Conservation (phyloP, 2,329 filamentous ascomycete species). For the Beauveria medogensis region DNA sequence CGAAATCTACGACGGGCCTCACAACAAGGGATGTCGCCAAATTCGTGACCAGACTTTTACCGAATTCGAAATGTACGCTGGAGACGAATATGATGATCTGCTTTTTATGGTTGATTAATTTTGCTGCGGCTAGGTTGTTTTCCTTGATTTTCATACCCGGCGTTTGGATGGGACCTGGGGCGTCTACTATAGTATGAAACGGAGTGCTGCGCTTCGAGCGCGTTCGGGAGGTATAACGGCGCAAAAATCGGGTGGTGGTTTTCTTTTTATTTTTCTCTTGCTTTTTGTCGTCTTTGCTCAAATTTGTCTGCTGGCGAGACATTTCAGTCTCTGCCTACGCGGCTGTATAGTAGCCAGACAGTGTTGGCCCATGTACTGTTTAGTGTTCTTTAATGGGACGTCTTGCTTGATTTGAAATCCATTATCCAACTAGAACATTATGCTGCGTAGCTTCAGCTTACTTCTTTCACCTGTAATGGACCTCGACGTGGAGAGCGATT, state of each 20-base stretch:
- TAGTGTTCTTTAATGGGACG: background rate
- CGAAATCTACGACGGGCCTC: conserved; percentile 35
- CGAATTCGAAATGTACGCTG: background rate
- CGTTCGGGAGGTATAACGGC: background rate
- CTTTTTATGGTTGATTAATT: background rate
- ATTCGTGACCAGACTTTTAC: background rate
- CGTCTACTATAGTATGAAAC: background rate
- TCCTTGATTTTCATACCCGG: background rate
- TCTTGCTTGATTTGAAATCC: background rate
- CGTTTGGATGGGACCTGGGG: background rate
- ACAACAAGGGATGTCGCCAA: background rate
- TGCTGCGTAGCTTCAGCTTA: background rate
- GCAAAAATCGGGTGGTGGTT: background rate
- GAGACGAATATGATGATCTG: background rate
- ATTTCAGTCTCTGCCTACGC: background rate
- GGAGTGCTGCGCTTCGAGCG: background rate
- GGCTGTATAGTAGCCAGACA: conserved; percentile 1
- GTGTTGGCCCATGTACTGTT: conserved; percentile 3
- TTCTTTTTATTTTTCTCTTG: background rate
- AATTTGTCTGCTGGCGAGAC: background rate
- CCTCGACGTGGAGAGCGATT: background rate
- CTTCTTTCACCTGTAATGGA: background rate
- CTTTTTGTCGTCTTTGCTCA: background rate
- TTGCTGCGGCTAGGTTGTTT: background rate
- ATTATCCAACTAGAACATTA: background rate